Evolutionary conservation across 805 yeast genomes (phyloP).

Genomic region (Saccharomycopsis javanensis): DNA sequence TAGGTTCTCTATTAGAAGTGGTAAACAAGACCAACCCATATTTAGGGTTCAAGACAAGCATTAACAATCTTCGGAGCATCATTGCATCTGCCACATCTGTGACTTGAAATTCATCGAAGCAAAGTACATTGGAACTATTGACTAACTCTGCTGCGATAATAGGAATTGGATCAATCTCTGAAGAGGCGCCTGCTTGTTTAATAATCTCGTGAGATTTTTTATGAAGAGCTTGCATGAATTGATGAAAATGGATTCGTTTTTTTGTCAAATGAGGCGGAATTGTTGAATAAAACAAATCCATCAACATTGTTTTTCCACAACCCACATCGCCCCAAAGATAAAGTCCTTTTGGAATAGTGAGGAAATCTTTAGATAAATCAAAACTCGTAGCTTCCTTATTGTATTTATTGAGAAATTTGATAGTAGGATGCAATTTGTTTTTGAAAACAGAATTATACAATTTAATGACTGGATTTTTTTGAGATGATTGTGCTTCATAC

Average conservation of each 20-base stretch:
- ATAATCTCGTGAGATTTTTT: slow-evolving; percentile 74
- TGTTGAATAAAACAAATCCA: slow-evolving; percentile 88
- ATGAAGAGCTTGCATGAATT: slow-evolving; percentile 91
- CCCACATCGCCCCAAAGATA: slow-evolving; percentile 97
- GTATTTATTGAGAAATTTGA: not conserved
- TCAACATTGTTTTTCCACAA: slow-evolving; percentile 96
- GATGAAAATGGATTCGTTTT: slow-evolving; percentile 85
- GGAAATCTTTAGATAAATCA: slow-evolving; percentile 12
- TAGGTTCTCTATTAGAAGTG: slow-evolving; percentile 92
- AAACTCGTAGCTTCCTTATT: not conserved
- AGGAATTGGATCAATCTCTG: slow-evolving; percentile 74
- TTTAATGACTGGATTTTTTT: not conserved
- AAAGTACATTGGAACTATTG: slow-evolving; percentile 61
- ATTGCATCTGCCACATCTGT: slow-evolving; percentile 98
- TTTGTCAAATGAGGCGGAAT: slow-evolving; percentile 72
- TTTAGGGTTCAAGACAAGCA: slow-evolving; percentile 54
- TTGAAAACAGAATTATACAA: not conserved
- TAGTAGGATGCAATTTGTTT: not conserved
- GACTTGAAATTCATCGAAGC: slow-evolving; percentile 97
- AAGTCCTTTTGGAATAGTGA: slow-evolving; percentile 63
- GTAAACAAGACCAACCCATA: slow-evolving; percentile 86
- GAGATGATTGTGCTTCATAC: not conserved
- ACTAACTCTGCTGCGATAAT: slow-evolving; percentile 77
- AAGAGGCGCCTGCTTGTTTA: slow-evolving; percentile 43
- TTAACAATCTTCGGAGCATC: slow-evolving; percentile 71